These are phyloP conservation scores for Deinandra increscens DNA, from an alignment of 129 eudicot species.

Conservation along the genomic window DNA sequence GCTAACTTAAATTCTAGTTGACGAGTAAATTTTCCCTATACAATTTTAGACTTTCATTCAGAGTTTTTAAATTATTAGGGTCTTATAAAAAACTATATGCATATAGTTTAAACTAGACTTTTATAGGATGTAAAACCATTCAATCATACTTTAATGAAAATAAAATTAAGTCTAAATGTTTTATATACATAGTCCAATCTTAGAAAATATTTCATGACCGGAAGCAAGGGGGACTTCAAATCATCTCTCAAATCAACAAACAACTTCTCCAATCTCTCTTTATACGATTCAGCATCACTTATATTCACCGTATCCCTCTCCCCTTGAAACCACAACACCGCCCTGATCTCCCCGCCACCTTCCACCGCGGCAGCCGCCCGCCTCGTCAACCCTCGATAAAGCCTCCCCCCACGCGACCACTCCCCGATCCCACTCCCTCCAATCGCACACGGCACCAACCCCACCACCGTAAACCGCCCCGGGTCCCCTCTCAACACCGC, in stretches of 20 bases:
- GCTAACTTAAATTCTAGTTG: too few species aligned
- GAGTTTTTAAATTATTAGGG: too few species aligned
- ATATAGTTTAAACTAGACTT: too few species aligned
- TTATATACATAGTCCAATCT: too few species aligned
- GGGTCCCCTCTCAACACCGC: conserved; percentile 33
- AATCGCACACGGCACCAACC: conserved; percentile 86
- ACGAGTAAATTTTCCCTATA: too few species aligned
- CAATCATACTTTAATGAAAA: too few species aligned
- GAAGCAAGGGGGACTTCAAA: conserved; percentile 45
- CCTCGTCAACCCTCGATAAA: conserved; percentile 39
- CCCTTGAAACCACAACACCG: conserved; percentile 74
- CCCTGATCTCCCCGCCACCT: conserved; percentile 55
- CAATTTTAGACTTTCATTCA: too few species aligned
- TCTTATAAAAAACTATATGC: too few species aligned
- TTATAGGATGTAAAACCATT: too few species aligned
- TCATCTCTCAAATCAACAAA: conserved; percentile 40
- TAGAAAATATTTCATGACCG: too few species aligned
- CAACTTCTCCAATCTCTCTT: conserved; percentile 37
- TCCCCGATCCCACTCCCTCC: conserved; percentile 62
- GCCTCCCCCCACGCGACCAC: conserved; percentile 53
- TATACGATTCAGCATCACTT: conserved; percentile 49
- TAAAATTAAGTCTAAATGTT: too few species aligned
- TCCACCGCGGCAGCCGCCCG: conserved; percentile 48
- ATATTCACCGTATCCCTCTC: conserved; percentile 50
- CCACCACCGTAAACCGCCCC: conserved; percentile 45